These are phyloP conservation scores for Chaetomium cochliodes DNA, from an alignment of 495 filamentous ascomycete genomes.

Conservation along the genomic window DNA sequence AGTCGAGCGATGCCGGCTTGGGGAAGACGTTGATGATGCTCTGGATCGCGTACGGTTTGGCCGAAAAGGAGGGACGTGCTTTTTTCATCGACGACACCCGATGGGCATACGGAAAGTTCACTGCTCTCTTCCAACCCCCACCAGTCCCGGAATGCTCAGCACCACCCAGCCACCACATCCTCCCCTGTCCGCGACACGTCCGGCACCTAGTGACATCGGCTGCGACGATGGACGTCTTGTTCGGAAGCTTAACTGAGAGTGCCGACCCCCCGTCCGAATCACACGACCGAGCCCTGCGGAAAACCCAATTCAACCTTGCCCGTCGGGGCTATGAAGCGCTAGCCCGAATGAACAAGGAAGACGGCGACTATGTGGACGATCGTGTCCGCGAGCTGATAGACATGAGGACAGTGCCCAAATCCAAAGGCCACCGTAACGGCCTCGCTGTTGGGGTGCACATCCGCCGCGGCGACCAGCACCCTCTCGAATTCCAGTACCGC, in stretches of 20 bases:
- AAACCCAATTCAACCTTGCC: constrained; percentile 58
- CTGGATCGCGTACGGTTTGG: constrained; percentile 75
- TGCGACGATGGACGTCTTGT: constrained; percentile 55
- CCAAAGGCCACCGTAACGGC: constrained; percentile 38
- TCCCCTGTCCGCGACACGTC: constrained; percentile 69
- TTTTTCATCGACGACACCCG: constrained; percentile 76
- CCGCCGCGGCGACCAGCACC: constrained; percentile 69
- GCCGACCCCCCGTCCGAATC: constrained; percentile 50
- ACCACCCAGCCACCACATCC: constrained; percentile 60
- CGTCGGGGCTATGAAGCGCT: constrained; percentile 63
- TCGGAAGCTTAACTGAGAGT: constrained; percentile 56
- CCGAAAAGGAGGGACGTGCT: constrained; percentile 61
- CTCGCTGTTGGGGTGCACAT: constrained; percentile 65
- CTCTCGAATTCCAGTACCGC: constrained; percentile 62
- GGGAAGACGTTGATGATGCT: constrained; percentile 67
- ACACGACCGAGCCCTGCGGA: constrained; percentile 35
- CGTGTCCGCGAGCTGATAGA: constrained; percentile 50
- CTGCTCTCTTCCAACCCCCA: constrained; percentile 62
- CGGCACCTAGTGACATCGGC: constrained; percentile 67
- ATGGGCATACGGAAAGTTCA: constrained; percentile 74
- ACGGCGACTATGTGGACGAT: constrained; percentile 53
- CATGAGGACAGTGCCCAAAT: constrained; percentile 44
- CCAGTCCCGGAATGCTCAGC: constrained; percentile 56
- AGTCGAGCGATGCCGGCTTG: constrained; percentile 64
- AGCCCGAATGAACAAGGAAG: constrained; percentile 58